Evolutionary conservation across 2,329 filamentous ascomycete species (phyloP).

Genomic region (Mycocentrospora acerina): DNA sequence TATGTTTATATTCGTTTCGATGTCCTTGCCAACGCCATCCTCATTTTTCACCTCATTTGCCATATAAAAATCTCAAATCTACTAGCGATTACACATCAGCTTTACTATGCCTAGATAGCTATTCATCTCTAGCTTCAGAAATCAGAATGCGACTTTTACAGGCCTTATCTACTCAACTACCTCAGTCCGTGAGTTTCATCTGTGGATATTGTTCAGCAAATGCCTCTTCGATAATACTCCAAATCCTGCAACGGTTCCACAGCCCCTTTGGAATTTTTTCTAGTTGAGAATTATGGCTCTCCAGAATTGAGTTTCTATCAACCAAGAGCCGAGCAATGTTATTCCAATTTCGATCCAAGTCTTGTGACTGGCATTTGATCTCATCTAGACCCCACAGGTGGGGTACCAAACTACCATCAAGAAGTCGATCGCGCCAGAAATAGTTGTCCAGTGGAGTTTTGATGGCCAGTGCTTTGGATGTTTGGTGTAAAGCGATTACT

Average conservation of each 20-base stretch:
- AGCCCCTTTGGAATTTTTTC: constrained; percentile 18
- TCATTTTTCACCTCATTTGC: no score
- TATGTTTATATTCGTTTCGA: no score
- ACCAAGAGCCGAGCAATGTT: constrained; percentile 16
- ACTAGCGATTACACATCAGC: no score
- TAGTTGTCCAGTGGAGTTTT: constrained; percentile 22
- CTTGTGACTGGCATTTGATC: constrained; percentile 6
- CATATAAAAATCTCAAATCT: no score
- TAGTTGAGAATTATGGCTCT: constrained; percentile 10
- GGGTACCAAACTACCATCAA: constrained; percentile 19
- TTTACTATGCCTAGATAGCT: no score
- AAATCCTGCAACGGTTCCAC: constrained; percentile 31
- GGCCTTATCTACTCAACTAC: neutral
- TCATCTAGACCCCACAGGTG: constrained; percentile 29
- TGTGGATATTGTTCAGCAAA: neutral
- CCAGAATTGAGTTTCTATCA: constrained; percentile 13
- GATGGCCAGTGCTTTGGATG: constrained; percentile 17
- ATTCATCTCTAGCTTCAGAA: no score
- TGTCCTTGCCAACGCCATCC: no score
- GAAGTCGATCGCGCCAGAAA: constrained; percentile 28
- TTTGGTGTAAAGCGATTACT: constrained; percentile 19
- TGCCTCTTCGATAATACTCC: constrained; percentile 23
- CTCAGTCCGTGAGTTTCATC: neutral
- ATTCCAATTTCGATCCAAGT: constrained; percentile 18
- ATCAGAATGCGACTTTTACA: neutral